Evolutionary conservation across 176 grass and related monocot genomes (phyloP), one percentile per base, ranked within the genome.

Genomic region (Stipa capillata): DNA sequence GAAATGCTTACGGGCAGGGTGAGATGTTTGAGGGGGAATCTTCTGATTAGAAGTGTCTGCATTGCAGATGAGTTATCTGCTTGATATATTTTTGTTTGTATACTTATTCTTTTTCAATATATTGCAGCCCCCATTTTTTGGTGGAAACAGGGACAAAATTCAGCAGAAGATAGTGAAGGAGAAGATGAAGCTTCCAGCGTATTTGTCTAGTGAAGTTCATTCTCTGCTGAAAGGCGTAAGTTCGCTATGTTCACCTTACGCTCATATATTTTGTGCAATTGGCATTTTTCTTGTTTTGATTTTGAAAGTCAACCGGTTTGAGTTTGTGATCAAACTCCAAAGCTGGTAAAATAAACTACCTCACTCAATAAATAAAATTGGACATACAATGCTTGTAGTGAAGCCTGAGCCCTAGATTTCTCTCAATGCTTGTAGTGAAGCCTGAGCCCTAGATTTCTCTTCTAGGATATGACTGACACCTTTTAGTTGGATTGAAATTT

Each of bases 1-100:
- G 96, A 99, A 92, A 99, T 99, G 96, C 96, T 99, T 85, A 99
- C 96, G 2, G 88, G 96, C 78, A 95, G 87, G 90, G 96, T 99
- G 43, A 83, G 65, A 69, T 77, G 17, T 80, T 71, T 62, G 62
- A 54, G 4, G 2, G 25, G 11, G 21, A 59, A 74, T 54, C 34
- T 78, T 79, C 35, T 78, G 9, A 29, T 31, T 29, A 54, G 56
- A 17, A 63, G 33, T 57, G 58, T 44, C 41, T 75, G 27, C 15
- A 63, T 36, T 3, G 17, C 11, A 64, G 60, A 66, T 13, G 11
- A 50, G 10, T 53, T 74, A 29, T 49, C 53, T 27, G 16, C 49
- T 27, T 77, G n/a, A 21, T 63, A 24, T 73, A 16, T n/a, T n/a
- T n/a, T 44, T 82, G 51, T 55, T 75, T 45, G 1, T 28, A 69